A percentile compares a stretch with the other conserved stretches of the same genome.
phyloP scores from a whole-genome alignment of 2,329 filamentous ascomycete species.

The Clarireedia monteithiana region DNA sequence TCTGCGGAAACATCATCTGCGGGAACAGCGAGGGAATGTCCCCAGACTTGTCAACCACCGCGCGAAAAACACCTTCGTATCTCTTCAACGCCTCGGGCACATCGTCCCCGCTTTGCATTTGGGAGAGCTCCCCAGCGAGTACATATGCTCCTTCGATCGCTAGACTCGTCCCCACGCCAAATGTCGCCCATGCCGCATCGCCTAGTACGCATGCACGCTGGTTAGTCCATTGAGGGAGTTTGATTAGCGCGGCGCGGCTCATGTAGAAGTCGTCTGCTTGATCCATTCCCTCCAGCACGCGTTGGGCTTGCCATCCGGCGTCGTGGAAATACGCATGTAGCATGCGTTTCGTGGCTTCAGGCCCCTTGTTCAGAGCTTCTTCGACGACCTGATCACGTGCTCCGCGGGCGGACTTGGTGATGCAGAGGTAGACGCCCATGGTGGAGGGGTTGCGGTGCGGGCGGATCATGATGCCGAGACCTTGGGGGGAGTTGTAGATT shows the following conservation, averaged over 20 bases:
- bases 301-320: slow-evolving; percentile 36
- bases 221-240: slow-evolving; percentile 31
- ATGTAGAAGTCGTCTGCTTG: slow-evolving; percentile 34
- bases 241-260: slow-evolving; percentile 33
- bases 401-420: slow-evolving; percentile 26
- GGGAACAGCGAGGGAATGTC: slow-evolving; percentile 28
- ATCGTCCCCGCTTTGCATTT: slow-evolving; percentile 21
- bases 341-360: slow-evolving; percentile 28
- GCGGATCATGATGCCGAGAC: slow-evolving; percentile 32
- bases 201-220: slow-evolving; percentile 41
- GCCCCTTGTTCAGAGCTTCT: slow-evolving; percentile 32
- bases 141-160: slow-evolving; percentile 38
- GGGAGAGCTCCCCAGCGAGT: slow-evolving; percentile 37
- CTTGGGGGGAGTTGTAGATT: slow-evolving; percentile 32
- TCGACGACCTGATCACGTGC: slow-evolving; percentile 32
- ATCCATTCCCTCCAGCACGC: slow-evolving; percentile 33
- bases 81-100: slow-evolving; percentile 28
- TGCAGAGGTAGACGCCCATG: slow-evolving; percentile 30
- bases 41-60: slow-evolving; percentile 20
- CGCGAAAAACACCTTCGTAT: slow-evolving; percentile 33
- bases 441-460: slow-evolving; percentile 29
- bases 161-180: slow-evolving; percentile 35
- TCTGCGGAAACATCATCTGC: slow-evolving; percentile 36
- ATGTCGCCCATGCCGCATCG: slow-evolving; percentile 41
- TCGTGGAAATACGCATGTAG: slow-evolving; percentile 26